These are phyloP conservation scores for Psilocybe tampanensis DNA, from an alignment of 768 basidiomycete genomes.

Conservation along the genomic window DNA sequence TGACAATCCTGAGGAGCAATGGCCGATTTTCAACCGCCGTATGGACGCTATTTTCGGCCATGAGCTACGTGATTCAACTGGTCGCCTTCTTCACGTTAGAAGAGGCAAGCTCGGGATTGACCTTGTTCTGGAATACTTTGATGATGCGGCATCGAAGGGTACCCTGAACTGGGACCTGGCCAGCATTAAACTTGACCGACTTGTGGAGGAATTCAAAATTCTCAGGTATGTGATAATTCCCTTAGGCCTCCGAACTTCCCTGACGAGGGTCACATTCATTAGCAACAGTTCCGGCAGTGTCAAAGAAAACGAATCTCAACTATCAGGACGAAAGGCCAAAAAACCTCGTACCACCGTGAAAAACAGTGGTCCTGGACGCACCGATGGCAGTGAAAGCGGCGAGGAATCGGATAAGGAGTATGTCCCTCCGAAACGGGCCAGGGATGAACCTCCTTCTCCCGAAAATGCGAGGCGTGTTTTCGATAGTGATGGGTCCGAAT, in stretches of 20 bases:
- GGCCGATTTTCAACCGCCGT: constrained; percentile 8
- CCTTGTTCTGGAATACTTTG: constrained; percentile 1
- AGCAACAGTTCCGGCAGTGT: background rate
- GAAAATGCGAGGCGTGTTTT: too few species aligned
- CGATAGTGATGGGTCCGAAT: too few species aligned
- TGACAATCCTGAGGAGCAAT: background rate
- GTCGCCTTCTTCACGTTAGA: constrained; percentile 4
- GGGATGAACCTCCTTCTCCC: too few species aligned
- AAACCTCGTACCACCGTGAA: too few species aligned
- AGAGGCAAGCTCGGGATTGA: constrained; percentile 2
- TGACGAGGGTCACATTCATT: background rate
- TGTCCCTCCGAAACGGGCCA: too few species aligned
- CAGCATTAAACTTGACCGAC: constrained; percentile 9
- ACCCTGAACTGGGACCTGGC: background rate
- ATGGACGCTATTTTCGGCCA: constrained; percentile 10
- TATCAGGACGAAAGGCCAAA: too few species aligned
- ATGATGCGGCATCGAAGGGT: background rate
- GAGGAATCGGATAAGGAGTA: too few species aligned
- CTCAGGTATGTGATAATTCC: background rate
- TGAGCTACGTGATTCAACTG: background rate
- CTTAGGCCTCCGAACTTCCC: background rate
- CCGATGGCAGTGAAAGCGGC: too few species aligned
- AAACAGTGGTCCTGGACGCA: too few species aligned
- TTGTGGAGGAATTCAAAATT: constrained; percentile 4
- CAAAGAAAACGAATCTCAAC: too few species aligned